Evolutionary conservation across 1,139 yeast genomes (phyloP), one percentile per base, ranked within the genome.

Genomic region (Geotrichum europaeum): DNA sequence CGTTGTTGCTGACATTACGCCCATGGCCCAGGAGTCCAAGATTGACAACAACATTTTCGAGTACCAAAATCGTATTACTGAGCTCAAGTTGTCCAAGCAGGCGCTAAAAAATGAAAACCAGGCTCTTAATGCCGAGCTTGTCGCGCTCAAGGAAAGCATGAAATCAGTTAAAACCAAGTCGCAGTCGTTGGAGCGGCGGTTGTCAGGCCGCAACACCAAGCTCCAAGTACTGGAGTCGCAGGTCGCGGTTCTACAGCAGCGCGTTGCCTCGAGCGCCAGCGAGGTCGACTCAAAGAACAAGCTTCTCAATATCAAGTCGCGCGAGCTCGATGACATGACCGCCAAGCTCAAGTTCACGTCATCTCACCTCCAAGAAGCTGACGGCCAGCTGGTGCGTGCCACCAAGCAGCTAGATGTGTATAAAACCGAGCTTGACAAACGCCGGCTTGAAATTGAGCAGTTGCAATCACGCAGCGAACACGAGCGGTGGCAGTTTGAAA

Each of bases 401-500:
- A 40, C 47, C 47, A 40, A 40, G 20, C 47, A 40, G 20, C 20
- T 40, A 3, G 47, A 40, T 5, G 47, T 40, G 18, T 40, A 18
- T 9, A 40, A 40, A 18, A 18, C 47, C 4, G 45, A 54, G 15
- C 34, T 45, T 3, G 57, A 54, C 47, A 47, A 28, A 10, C 20
- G 34, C 25, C 22, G 49, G 30, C 32, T 30, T 36, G 28, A 25
- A 18, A 13, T 32, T 54, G 28, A 18, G 13, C 28, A 43, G 45
- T 25, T 66, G 66, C 36, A 60, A 61, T 51, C 61, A 62, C 32
- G 51, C 30, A 9, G 49, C 32, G 20, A 30, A 53, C 57, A 45
- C n/a, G 58, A 54, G 25, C 59, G 56, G 20, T 59, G 62, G 61
- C 52, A 54, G 32, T 54, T 45, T 36, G 73, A 72, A 55, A 67